Evolutionary conservation across 2,329 filamentous ascomycete species (phyloP), one percentile per base, ranked within the genome.

Genomic region (Orbilia brochopaga): DNA sequence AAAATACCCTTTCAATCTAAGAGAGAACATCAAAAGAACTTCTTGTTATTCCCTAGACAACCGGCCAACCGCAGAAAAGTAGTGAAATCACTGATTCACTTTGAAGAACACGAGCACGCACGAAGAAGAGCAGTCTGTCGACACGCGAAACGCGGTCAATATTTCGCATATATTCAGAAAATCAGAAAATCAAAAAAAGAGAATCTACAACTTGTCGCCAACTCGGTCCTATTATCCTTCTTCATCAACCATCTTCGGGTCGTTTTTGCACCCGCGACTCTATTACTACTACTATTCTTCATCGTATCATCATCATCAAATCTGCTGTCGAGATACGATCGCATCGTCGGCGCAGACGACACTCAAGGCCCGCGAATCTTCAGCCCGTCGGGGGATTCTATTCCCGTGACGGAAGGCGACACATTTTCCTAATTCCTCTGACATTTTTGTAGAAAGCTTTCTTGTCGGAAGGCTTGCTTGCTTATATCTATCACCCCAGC

Each of bases 1-100:
- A 72, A 61, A 65, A 65, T 72, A 65, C 67, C 67, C 60, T 72
- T 72, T 60, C 60, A 72, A 72, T 72, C 67, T 72, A 72, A 72
- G 56, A 72, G 60, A 64, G 55, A 64, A 59, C 66, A 59, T 70
- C 66, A 72, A 72, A 57, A 72, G 17, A 53, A 32, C 5, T 15
- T 32, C 32, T 60, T 56, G 55, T 65, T 72, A 72, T 72, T 72
- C 67, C 67, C 67, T 72, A 72, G 67, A 65, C 67, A 65, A 61
- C 44, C 67, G 64, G 54, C 67, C 61, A 55, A 65, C 54, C 40
- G 56, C 60, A 51, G 24, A 53, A 72, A 63, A 72, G 60, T 65
- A 65, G 67, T 72, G 67, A 72, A 72, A 65, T 72, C 60, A 65
- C 67, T 61, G 67, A 65, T 72, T 72, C 60, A 72, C 67, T 72